A percentile compares a stretch with the other conserved stretches of the same genome.
Conservation (phyloP, 495 filamentous ascomycete genomes). For the Hyphodiscus hymeniophilus region DNA sequence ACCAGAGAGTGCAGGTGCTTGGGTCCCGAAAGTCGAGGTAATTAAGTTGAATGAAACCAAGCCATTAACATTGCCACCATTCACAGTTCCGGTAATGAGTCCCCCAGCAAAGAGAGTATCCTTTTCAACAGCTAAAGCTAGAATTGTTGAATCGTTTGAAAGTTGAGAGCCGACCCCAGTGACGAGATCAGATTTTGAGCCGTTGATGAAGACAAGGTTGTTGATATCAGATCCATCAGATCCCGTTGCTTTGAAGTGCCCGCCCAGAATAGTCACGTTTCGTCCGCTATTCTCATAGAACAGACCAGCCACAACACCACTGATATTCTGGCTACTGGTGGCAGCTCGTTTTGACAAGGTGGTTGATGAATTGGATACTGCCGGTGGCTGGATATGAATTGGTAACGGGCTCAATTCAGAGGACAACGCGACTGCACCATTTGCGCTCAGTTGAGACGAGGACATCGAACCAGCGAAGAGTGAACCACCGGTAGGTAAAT, state of each 20-base stretch:
- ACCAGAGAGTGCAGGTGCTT: constrained; percentile 66
- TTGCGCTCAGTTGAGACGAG: constrained; percentile 58
- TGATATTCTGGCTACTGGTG: constrained; percentile 33
- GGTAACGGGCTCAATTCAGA: constrained; percentile 46
- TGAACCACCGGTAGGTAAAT: constrained; percentile 49
- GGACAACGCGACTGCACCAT: constrained; percentile 58
- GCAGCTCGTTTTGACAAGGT: constrained; percentile 48
- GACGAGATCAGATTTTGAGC: constrained; percentile 47
- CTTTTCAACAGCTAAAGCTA: constrained; percentile 57
- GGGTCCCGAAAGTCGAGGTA: constrained; percentile 48
- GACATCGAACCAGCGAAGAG: constrained; percentile 73
- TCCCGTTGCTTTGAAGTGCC: constrained; percentile 69
- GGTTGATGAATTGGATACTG: constrained; percentile 24
- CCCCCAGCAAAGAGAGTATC: constrained; percentile 79
- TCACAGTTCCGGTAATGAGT: constrained; percentile 59
- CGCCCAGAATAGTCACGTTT: constrained; percentile 83
- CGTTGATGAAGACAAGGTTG: constrained; percentile 69
- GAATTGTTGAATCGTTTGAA: constrained; percentile 63
- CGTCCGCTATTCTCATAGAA: constrained; percentile 61
- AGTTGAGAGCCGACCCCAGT: constrained; percentile 63
- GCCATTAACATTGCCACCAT: constrained; percentile 57
- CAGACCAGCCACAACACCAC: constrained; percentile 64
- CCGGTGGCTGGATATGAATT: constrained; percentile 42
- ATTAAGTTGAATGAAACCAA: constrained; percentile 71
- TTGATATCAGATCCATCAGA: constrained; percentile 62